Base-by-base conservation (phyloP, 2,329 filamentous ascomycete species). In the Stromatinia cepivora region DNA sequence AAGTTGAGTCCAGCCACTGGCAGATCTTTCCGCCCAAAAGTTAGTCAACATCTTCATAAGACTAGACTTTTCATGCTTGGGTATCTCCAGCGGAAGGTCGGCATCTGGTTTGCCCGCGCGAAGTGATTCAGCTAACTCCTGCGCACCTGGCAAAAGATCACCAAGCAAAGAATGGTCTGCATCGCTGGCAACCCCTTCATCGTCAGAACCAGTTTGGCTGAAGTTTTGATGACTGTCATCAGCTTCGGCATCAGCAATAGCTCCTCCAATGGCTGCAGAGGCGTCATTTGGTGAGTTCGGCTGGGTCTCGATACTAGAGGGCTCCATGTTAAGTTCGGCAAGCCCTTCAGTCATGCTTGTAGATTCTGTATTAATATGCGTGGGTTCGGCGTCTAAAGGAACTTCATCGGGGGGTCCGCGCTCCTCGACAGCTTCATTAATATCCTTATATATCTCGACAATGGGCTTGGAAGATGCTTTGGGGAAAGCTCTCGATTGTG, bases 11-110 rank as follows among this genome's bases (percentile, higher is more conserved):
- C 95, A 99, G 50, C 94, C 94, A 79, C 93, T 97, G 34, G 96
- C 93, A 61, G 95, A 98, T 66, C 95, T 88, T 80, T 99, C 96
- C 3, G 95, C 96, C 95, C 95, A 99, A 80, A 99, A 99, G 76
- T 94, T 97, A 22, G 93, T 95, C 58, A 99, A 85, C 82, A 97
- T 93, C 78, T 96, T 97, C 87, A 99, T 91, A 73, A 98, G 83
- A 58, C 93, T 97, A 69, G 89, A 94, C 79, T 94, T 95, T 77
- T 97, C 93, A 77, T 98, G 93, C 76, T 93, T 97, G 1, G 93
- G 93, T 17, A 99, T 85, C 74, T 97, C 93, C 13, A 92, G 80
- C 0, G 86, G 84, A 34, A 88, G 84, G 66, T 89, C 88, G 1
- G 83, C 82, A 74, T 82, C 87, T 5, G 85, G 84, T 73, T 88